Base-by-base conservation (phyloP, 2,329 filamentous ascomycete genomes). In the Plenodomus biglobosus region DNA sequence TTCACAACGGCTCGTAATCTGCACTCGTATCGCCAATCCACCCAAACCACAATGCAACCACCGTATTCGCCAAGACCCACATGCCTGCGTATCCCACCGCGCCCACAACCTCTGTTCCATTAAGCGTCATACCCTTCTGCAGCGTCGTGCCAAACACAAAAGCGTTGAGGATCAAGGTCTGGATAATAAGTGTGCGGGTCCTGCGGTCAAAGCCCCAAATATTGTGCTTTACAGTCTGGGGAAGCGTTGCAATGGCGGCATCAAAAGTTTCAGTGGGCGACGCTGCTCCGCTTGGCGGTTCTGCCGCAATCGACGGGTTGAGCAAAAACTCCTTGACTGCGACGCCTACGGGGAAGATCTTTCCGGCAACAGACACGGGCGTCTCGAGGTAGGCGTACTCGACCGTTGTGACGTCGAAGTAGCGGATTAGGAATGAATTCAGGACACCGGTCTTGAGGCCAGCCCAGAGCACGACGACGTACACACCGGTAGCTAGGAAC, bases 301-400 rank as follows among this genome's bases (percentile, higher is more conserved):
- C 76, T 41, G 78, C 78, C 76, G 79, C 74, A 16, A 83, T 80
- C 18, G 83, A 80, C 1, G 86, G 85, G 34, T 83, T 82, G 69
- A 96, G 95, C 58, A 96, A 83, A 68, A 95, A 92, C 38, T 82
- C 80, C 52, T 84, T 84, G 3, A 86, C 85, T 0, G 89, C 87
- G 52, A 84, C 76, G 2, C 91, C 92, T 16, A 88, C 79, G 1
- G 86, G 84, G 3, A 90, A 72, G 40, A 88, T 78, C 8, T 80
- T 78, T 35, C 80, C 70, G 32, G 84, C 40, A 10, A 78, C 60
- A 7, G 64, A 52, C 18, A 67, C 38, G 5, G 73, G 82, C 1
- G 81, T 81, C 10, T 86, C 81, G 18, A 80, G 75, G 67, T 92
- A 84, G 2, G 85, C 87, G 11, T 81, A 78, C 53, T 83, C 80